Evolutionary conservation across 139 green algal species (phyloP).

Genomic region (Tetradesmus obliquus): DNA sequence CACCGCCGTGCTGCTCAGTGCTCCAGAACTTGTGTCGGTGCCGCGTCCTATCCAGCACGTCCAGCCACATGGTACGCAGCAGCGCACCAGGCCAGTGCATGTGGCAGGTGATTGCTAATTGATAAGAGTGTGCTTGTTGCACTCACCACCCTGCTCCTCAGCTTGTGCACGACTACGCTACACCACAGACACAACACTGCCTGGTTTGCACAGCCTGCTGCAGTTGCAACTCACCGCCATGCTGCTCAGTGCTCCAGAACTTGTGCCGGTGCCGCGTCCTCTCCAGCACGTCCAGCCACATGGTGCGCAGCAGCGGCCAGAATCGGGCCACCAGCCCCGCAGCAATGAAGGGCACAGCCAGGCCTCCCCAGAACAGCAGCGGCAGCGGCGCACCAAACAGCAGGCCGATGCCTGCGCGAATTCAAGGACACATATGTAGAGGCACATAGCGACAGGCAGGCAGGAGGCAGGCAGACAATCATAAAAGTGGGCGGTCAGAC

Average conservation of each 20-base stretch:
- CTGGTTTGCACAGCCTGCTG: too few species aligned
- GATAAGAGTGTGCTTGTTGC: too few species aligned
- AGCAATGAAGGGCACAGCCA: conserved; percentile 35
- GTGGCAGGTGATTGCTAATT: too few species aligned
- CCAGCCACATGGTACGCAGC: neutral
- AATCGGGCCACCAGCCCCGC: conserved; percentile 1
- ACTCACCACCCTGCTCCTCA: neutral
- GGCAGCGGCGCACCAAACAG: neutral
- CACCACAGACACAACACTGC: too few species aligned
- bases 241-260: neutral
- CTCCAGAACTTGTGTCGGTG: too few species aligned
- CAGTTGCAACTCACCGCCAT: neutral
- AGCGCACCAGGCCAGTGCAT: neutral
- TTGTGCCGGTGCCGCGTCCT: neutral
- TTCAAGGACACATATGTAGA: too few species aligned
- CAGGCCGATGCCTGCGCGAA: neutral
- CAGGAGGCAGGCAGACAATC: neutral
- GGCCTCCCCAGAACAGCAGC: neutral
- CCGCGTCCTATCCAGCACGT: too few species aligned
- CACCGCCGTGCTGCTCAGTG: too few species aligned
- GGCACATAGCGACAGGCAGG: neutral
- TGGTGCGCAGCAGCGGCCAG: conserved; percentile 30
- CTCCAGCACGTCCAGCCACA: neutral
- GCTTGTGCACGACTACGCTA: too few species aligned
- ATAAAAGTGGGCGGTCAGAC: neutral